Base-by-base conservation (phyloP, 441 rosid species). In the Jatropha podagrica region DNA sequence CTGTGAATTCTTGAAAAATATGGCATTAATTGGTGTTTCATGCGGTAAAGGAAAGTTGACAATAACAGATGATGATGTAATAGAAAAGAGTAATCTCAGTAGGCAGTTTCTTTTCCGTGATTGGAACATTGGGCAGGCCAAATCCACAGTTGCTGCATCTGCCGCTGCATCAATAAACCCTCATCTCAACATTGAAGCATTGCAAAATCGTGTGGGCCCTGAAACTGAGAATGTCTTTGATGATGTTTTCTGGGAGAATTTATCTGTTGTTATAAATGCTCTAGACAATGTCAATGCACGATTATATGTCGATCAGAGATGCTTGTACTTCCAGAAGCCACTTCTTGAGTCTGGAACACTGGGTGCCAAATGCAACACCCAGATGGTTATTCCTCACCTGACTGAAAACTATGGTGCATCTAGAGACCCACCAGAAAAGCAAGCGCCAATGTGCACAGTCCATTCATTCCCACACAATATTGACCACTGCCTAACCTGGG, bases 321-420 rank as follows among this genome's bases (percentile, higher is more conserved):
- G 98, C 83, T 81, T 94, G 77, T 92, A 94, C 84, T 94, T 94
- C 83, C 97, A 92, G 85, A 94, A 89, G 87, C 96, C 98, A 73
- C 96, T 94, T 72, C 95, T 94, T 9, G 98, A 94, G 85, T 94
- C 98, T 18, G 98, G 98, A 73, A 94, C 98, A 74, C 88, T 92
- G 44, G 98, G 98, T 78, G 88, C 96, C 74, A 90, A 89, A 71
- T 94, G 97, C 88, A 94, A 94, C 81, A 94, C 97, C 26, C 98
- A 94, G 84, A 89, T 91, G 97, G 92, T 94, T 72, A 90, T 94
- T 83, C 96, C 97, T 44, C 97, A 92, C 81, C 83, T 92, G 44
- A 92, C 98, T 38, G 98, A 94, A 81, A 94, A 94, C 69, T 94
- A 94, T 79, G 98, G 98, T 56, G 98, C 98, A 61, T 94, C 98